These are phyloP conservation scores for Pisolithus thermaeus DNA, from an alignment of 1,284 basidiomycete genomes.

Conservation along the genomic window DNA sequence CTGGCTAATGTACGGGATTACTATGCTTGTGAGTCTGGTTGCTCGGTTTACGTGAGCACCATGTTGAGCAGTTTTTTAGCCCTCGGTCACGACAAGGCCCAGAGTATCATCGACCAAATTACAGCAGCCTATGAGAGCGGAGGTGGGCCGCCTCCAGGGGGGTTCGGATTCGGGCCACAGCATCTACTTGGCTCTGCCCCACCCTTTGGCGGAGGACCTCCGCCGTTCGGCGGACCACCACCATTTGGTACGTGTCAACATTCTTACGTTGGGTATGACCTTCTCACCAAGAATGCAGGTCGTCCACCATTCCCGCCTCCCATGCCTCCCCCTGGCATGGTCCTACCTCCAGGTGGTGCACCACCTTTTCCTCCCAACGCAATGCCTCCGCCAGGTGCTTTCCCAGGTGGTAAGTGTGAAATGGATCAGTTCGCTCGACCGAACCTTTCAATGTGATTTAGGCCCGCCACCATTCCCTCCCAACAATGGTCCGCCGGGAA, in stretches of 20 bases:
- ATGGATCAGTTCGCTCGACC: not conserved
- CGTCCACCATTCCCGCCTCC: constrained; percentile 70
- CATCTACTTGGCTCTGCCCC: constrained; percentile 44
- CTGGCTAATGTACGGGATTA: constrained; percentile 95
- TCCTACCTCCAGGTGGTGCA: constrained; percentile 48
- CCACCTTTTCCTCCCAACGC: constrained; percentile 33
- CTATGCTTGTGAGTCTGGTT: constrained; percentile 72
- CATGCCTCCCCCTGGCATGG: constrained; percentile 39
- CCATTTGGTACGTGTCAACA: constrained; percentile 46
- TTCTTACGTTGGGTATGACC: constrained; percentile 6
- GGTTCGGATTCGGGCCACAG: constrained; percentile 75
- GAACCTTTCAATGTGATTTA: constrained; percentile 11
- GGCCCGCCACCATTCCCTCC: constrained; percentile 61
- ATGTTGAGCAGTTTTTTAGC: constrained; percentile 41
- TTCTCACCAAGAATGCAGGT: constrained; percentile 26
- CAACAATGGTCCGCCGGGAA: constrained; percentile 34
- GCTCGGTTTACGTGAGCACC: not conserved
- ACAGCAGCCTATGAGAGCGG: constrained; percentile 84
- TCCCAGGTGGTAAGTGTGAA: constrained; percentile 35
- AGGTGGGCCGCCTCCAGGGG: constrained; percentile 78
- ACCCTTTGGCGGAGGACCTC: constrained; percentile 14
- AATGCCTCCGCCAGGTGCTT: constrained; percentile 34
- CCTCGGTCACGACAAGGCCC: constrained; percentile 93
- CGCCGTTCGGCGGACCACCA: constrained; percentile 21
- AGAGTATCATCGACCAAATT: constrained; percentile 95